A percentile compares a stretch with the other conserved stretches of the same genome.
phyloP scores from a whole-genome alignment of 805 yeast species.

The Yarrowia porcina region DNA sequence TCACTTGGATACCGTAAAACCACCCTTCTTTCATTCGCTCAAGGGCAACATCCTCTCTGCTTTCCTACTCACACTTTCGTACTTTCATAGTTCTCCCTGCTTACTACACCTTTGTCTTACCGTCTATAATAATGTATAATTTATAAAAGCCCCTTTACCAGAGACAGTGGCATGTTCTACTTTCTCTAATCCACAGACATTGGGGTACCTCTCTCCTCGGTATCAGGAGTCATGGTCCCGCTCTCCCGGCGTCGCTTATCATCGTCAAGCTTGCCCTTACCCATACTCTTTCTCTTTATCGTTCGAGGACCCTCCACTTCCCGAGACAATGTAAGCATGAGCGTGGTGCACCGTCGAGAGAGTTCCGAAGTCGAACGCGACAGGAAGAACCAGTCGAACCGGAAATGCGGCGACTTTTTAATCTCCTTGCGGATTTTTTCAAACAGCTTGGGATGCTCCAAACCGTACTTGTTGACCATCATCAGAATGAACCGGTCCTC shows the following conservation, averaged over 20 bases:
- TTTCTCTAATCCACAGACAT: not conserved
- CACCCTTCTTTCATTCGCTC: too few relatives aligned
- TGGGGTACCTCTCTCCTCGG: not conserved
- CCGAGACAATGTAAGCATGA: slow-evolving; percentile 68
- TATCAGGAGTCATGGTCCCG: not conserved
- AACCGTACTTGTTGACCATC: slow-evolving; percentile 74
- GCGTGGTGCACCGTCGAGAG: slow-evolving; percentile 74
- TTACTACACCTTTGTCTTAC: too few relatives aligned
- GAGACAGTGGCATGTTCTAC: too few relatives aligned
- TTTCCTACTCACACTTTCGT: too few relatives aligned
- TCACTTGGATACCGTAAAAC: too few relatives aligned
- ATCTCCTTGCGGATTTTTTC: slow-evolving; percentile 76
- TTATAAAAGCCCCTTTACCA: not conserved
- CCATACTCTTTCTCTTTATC: slow-evolving; percentile 34
- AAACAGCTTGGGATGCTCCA: slow-evolving; percentile 73
- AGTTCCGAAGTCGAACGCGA: slow-evolving; percentile 75
- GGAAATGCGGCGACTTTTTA: slow-evolving; percentile 69
- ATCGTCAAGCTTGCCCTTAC: slow-evolving; percentile 21
- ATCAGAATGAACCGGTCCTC: slow-evolving; percentile 86
- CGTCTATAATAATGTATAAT: not conserved
- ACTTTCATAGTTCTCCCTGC: too few relatives aligned
- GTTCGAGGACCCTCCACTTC: slow-evolving; percentile 51
- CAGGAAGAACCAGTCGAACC: slow-evolving; percentile 83
- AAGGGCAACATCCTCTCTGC: too few relatives aligned
- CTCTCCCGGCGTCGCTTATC: slow-evolving; percentile 2